Evolutionary conservation across 2,329 filamentous ascomycete species (phyloP), one percentile per base, ranked within the genome.

Genomic region (Rhynchosporium secalis): DNA sequence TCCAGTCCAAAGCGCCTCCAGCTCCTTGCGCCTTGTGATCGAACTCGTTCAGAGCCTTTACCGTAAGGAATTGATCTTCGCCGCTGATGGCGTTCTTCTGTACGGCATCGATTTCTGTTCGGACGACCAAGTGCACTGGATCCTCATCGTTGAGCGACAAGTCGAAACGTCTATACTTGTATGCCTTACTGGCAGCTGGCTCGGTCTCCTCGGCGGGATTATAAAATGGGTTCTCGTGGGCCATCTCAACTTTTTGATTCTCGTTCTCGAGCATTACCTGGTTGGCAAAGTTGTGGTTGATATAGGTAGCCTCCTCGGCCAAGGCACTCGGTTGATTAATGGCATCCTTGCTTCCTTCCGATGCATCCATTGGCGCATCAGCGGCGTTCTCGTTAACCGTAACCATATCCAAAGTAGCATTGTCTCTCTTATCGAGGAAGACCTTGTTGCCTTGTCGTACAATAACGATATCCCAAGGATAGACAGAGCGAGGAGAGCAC

Each of bases 261-360:
- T 92, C 86, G 70, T 83, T 89, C 81, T 99, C 95, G 71, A 86
- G 78, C 69, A 99, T 93, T 57, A 96, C 92, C 82, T 99, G 95
- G 78, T 96, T 91, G 71, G 92, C 90, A 78, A 99, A 99, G 83
- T 98, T 96, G 85, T 98, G 95, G 86, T 99, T 99, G 85, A 99
- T 99, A 82, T 97, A 96, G 58, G 95, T 99, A 60, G 95, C 95
- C 80, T 99, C 95, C 77, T 97, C 89, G 73, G 96, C 94, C 62
- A 99, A 87, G 59, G 93, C 92, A 60, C 82, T 80, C n/a, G 95
- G 95, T 74, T 92, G 92, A 85, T 99, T 99, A 79, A 99, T 89
- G 68, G 85, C 82, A 75, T 99, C 95, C 80, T 96, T 96, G 81
- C 91, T 92, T 72, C 91, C 91, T 74, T 98, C 94, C 62, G 91